Base-by-base conservation (phyloP, 2,329 filamentous ascomycete genomes). In the Aspergillus vadensis region DNA sequence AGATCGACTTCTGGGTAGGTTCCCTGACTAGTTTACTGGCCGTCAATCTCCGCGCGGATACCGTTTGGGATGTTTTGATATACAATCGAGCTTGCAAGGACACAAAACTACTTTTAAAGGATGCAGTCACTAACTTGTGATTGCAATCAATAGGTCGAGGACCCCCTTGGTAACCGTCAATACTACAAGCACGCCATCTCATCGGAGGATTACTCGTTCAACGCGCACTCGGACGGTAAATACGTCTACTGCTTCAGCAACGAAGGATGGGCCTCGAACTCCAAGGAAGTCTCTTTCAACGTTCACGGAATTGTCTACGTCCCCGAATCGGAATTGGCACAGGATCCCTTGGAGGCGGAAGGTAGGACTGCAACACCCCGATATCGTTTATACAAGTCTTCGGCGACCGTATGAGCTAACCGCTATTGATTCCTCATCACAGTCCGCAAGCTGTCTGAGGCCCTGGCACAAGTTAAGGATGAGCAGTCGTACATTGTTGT, bases 201-300 rank as follows among this genome's bases (percentile, higher is more conserved):
- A 64, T 93, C 91, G 70, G 95, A 95, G 75, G 94, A 98, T 79
- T 92, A 96, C 82, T 91, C 91, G 60, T 98, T 99, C 80, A 90
- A 88, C 41, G 93, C 95, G 55, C 82, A 85, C 70, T 81, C 88
- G 74, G 93, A 99, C 77, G 95, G 95, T 67, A 92, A 91, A 80
- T 97, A 91, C 82, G 83, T 86, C 60, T 99, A 99, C 87, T 99
- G 95, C 87, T 99, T 99, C 82, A 96, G 95, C 80, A 99, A 99
- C 80, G 94, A 98, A 83, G 90, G 95, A 78, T 99, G 94, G 92
- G 91, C 91, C 61, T 92, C 93, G 61, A 92, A 92, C 78, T 96
- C 88, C 76, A 99, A 99, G 81, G 95, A 99, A 79, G 94, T 99
- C 57, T 96, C 92, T 59, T 99, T 99, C 87, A 99, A 99, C 78